Evolutionary conservation across 2,329 filamentous ascomycete genomes (phyloP), one percentile per base, ranked within the genome.

Genomic region (Penicillium sclerotiorum): DNA sequence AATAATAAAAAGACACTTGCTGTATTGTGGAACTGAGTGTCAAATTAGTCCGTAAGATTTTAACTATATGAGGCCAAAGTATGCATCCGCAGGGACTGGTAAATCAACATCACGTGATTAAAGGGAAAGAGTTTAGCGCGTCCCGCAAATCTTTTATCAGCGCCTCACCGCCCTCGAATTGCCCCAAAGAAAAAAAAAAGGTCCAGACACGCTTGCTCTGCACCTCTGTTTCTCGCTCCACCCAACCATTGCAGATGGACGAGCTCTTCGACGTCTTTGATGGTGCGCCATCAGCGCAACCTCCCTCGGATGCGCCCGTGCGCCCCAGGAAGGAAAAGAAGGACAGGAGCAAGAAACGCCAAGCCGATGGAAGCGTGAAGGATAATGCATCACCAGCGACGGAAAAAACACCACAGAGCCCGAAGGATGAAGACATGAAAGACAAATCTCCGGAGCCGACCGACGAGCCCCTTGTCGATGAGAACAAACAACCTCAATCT

Each of bases 261-360:
- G 88, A 91, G 54, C 80, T 94, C 60, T 94, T 94, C 63, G 85
- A 89, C 62, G 88, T 91, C 49, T 93, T 94, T 65, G 86, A 91
- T 57, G 85, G 88, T 63, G 78, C 80, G 66, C 77, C 83, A 41
- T 69, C 78, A 67, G 77, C 80, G 58, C 49, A 58, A 47, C 53
- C 59, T 53, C 49, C 63, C 45, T 57, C 62, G 27, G 69, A 60
- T 60, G 52, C 58, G 39, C 49, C 61, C 39, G 72, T 69, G 54
- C 72, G 67, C 53, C 55, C 67, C 41, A 78, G 73, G 62, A 82
- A 79, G 62, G 82, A 86, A 39, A 78, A 73, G 62, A 82, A 79
- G 61, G 82, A 86, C 57, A 84, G 81, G 71, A 88, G 78, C 75
- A 94, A 91, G 76, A 96, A 96, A 80, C 84, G 91, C 72, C 89